Evolutionary conservation across 2,329 filamentous ascomycete genomes (phyloP).

Genomic region (Didymella exigua): DNA sequence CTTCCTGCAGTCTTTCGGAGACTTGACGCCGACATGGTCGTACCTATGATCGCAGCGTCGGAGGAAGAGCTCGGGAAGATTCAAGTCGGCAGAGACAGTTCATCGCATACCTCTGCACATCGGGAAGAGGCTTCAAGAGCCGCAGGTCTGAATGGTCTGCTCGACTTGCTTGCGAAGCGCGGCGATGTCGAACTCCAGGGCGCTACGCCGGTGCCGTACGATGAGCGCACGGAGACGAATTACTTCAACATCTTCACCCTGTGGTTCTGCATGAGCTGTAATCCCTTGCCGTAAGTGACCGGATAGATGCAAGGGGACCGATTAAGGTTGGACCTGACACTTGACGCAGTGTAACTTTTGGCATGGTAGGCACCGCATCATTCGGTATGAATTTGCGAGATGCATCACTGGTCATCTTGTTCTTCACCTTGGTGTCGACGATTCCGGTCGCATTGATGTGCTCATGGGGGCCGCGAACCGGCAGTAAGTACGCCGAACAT

Average conservation of each 20-base stretch:
- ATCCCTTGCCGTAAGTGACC: constrained; percentile 61
- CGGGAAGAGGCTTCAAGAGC: constrained; percentile 13
- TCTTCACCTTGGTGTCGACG: constrained; percentile 64
- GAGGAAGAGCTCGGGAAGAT: constrained; percentile 17
- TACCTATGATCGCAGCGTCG: constrained; percentile 17
- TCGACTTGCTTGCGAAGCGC: constrained; percentile 28
- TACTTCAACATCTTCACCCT: constrained; percentile 65
- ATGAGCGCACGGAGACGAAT: constrained; percentile 59
- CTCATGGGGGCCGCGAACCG: constrained; percentile 65
- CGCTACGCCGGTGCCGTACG: constrained; percentile 61
- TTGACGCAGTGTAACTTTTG: constrained; percentile 61
- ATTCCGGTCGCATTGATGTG: constrained; percentile 62
- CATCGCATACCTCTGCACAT: background rate
- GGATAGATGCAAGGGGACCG: no score
- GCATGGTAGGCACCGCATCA: constrained; percentile 64
- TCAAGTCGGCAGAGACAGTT: constrained; percentile 7
- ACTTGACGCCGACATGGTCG: constrained; percentile 12
- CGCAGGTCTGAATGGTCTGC: constrained; percentile 20
- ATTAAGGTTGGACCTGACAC: no score
- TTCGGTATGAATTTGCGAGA: constrained; percentile 64
- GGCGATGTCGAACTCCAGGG: constrained; percentile 50
- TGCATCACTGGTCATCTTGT: constrained; percentile 64
- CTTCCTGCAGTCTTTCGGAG: background rate
- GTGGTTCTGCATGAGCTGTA: constrained; percentile 64
- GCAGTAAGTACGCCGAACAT: constrained; percentile 37